Conservation (phyloP, 1,284 basidiomycete species). For the Puccinia novopanici region DNA sequence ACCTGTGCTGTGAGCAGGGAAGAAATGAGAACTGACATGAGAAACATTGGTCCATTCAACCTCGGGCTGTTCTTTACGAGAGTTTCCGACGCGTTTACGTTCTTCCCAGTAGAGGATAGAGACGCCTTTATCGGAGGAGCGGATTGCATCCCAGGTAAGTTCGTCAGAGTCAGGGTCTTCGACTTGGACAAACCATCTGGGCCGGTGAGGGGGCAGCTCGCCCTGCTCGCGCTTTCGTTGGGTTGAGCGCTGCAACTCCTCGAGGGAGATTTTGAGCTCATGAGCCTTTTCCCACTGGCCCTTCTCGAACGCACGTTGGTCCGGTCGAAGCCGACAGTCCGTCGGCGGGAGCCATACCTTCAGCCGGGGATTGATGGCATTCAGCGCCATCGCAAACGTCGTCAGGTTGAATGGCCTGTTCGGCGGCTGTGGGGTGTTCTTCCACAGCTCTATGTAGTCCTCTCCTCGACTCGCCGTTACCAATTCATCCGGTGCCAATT, state of each 20-base stretch:
- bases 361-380: conserved; percentile 73
- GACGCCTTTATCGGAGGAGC: conserved; percentile 60
- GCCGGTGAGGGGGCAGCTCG: conserved; percentile 70
- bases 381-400: conserved; percentile 88
- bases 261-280: conserved; percentile 78
- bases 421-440: conserved; percentile 75
- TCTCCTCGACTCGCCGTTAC: conserved; percentile 60
- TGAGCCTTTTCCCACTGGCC: conserved; percentile 73
- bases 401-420: conserved; percentile 87
- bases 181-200: conserved; percentile 64
- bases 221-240: conserved; percentile 77
- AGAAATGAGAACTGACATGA: conserved; percentile 53
- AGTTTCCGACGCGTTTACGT: conserved; percentile 69
- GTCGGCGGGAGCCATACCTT: conserved; percentile 79
- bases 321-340: conserved; percentile 88
- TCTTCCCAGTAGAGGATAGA: conserved; percentile 79
- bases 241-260: conserved; percentile 81
- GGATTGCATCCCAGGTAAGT: conserved; percentile 75
- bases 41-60: conserved; percentile 72
- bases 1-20: neutral
- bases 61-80: conserved; percentile 57
- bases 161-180: conserved; percentile 81
- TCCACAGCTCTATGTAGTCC: conserved; percentile 83
- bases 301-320: conserved; percentile 86
- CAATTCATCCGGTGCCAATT: conserved; percentile 71